phyloP scores from a whole-genome alignment of 805 yeast genomes.

The Jamesozyma gamospora region DNA sequence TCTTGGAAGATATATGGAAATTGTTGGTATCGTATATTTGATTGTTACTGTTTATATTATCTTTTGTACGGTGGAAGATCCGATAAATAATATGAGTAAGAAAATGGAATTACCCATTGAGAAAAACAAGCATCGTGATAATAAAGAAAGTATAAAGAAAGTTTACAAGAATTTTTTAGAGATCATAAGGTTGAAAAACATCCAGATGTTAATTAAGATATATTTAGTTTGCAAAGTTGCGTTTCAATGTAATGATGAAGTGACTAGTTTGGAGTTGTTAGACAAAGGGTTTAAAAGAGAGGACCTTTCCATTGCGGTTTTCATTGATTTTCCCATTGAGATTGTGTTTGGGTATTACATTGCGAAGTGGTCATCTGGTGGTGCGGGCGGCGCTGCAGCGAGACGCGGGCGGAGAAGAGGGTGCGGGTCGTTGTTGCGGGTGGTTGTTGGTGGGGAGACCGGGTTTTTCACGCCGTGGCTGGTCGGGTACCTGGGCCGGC shows the following conservation, averaged over 20 bases:
- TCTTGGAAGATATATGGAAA: constrained; percentile 61
- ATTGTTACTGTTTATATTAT: constrained; percentile 53
- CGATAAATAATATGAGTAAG: constrained; percentile 33
- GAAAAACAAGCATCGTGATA: constrained; percentile 2
- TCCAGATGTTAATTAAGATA: constrained; percentile 62
- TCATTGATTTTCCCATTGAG: constrained; percentile 94
- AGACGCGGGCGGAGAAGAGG: constrained; percentile 1
- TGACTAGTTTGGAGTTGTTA: constrained; percentile 79
- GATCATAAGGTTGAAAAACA: constrained; percentile 59
- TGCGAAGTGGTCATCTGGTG: constrained; percentile 74
- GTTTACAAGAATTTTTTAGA: constrained; percentile 60
- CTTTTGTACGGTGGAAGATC: constrained; percentile 61
- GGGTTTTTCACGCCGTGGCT: constrained; percentile 84
- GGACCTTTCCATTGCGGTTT: constrained; percentile 83
- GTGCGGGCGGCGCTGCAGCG: too few relatives aligned
- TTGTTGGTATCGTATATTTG: constrained; percentile 70
- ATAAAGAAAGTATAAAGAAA: constrained; percentile 28
- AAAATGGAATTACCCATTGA: constrained; percentile 4
- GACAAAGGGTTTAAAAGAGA: constrained; percentile 91
- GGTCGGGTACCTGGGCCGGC: constrained; percentile 73
- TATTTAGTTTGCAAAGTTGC: constrained; percentile 81
- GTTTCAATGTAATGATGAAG: constrained; percentile 92
- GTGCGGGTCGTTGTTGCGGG: too few relatives aligned
- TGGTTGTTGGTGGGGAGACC: constrained; percentile 21
- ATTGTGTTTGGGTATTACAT: constrained; percentile 91